Percentiles rank a stretch among this genome's conserved stretches.
phyloP scores from a whole-genome alignment of 2,329 filamentous ascomycete species.

The Colletotrichum incanum region DNA sequence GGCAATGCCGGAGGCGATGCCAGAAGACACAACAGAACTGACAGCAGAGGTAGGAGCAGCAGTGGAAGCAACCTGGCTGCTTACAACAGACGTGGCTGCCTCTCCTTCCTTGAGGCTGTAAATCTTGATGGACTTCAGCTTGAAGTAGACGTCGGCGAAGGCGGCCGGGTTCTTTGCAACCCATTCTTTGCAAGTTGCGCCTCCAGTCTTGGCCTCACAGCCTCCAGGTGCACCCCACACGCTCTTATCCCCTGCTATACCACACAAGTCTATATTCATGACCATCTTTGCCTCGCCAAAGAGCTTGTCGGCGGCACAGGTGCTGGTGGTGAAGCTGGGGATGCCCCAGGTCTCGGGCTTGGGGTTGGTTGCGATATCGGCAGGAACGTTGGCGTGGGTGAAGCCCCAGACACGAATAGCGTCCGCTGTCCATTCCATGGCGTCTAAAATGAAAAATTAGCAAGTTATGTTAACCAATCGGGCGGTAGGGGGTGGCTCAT shows the following conservation, averaged over 20 bases:
- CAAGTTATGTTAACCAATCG: not conserved
- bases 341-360: slow-evolving; percentile 48
- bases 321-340: slow-evolving; percentile 47
- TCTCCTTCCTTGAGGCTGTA: slow-evolving; percentile 48
- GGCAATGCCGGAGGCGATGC: slow-evolving; percentile 6
- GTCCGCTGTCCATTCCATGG: slow-evolving; percentile 73
- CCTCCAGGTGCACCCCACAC: slow-evolving; percentile 46
- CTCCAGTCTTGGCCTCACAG: slow-evolving; percentile 48
- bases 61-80: slow-evolving; percentile 8
- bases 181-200: slow-evolving; percentile 54
- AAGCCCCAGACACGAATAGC: slow-evolving; percentile 79
- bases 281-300: slow-evolving; percentile 50
- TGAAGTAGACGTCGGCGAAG: slow-evolving; percentile 58
- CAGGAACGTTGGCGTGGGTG: slow-evolving; percentile 67
- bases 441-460: slow-evolving; percentile 56
- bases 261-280: slow-evolving; percentile 73
- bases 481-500: slow-evolving; percentile 37
- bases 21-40: slow-evolving; percentile 7
- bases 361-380: slow-evolving; percentile 59
- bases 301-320: slow-evolving; percentile 49
- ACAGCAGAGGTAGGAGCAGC: not conserved
- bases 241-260: slow-evolving; percentile 68
- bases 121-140: slow-evolving; percentile 60
- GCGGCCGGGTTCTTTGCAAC: slow-evolving; percentile 55
- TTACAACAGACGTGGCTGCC: not conserved